phyloP scores from a whole-genome alignment of 2,329 filamentous ascomycete species.

The Lanzia echinophila region DNA sequence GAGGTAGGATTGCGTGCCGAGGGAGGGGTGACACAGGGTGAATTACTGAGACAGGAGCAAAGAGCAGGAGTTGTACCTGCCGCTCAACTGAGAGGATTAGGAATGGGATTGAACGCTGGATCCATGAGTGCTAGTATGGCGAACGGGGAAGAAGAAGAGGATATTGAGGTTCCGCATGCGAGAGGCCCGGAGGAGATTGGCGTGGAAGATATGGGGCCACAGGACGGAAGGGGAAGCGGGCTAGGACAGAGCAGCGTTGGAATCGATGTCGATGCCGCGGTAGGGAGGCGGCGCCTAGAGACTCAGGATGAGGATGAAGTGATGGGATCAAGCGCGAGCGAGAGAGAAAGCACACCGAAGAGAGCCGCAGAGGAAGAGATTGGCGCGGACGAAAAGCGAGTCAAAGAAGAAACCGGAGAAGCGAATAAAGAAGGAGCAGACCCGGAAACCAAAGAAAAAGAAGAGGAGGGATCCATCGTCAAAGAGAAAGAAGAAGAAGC shows the following conservation, averaged over 20 bases:
- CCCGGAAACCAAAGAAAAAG: not conserved
- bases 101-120: constrained; percentile 23
- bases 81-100: constrained; percentile 42
- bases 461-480: not conserved
- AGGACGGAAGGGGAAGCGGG: constrained; percentile 38
- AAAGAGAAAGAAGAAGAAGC: not conserved
- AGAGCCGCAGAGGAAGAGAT: constrained; percentile 47
- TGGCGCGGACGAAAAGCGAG: constrained; percentile 14
- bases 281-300: constrained; percentile 42
- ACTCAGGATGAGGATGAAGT: constrained; percentile 47
- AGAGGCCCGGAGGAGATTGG: constrained; percentile 81
- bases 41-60: constrained; percentile 80
- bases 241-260: constrained; percentile 32
- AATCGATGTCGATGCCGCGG: constrained; percentile 55
- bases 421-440: not conserved
- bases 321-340: constrained; percentile 30
- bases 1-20: constrained; percentile 27
- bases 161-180: constrained; percentile 68
- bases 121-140: not conserved
- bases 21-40: constrained; percentile 69
- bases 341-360: constrained; percentile 39
- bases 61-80: constrained; percentile 71
- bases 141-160: constrained; percentile 32
- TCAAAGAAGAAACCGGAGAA: not conserved
- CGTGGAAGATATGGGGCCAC: constrained; percentile 78